These are phyloP conservation scores for Ajuga chamaepitys DNA, from an alignment of 257 asterid species.

Conservation along the genomic window DNA sequence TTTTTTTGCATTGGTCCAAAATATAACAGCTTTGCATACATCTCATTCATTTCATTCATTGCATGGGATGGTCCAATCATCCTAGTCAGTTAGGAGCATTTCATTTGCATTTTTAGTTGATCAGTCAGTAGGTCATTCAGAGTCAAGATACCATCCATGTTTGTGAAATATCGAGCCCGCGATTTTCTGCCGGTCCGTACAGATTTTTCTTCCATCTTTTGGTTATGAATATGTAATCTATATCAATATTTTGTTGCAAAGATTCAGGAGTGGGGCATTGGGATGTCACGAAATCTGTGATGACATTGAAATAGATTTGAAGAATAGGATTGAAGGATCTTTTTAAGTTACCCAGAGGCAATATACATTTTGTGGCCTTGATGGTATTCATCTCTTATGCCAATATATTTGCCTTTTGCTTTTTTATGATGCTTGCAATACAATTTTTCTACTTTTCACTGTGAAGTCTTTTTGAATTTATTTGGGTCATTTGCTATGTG, in stretches of 20 bases:
- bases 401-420: background rate
- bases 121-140: conserved; percentile 6
- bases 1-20: conserved; percentile 36
- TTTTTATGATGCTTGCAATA: background rate
- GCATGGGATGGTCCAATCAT: conserved; percentile 21
- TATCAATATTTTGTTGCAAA: conserved; percentile 6
- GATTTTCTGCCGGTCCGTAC: conserved; percentile 12
- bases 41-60: conserved; percentile 37
- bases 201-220: conserved; percentile 17
- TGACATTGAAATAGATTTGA: conserved; percentile 23
- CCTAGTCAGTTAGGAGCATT: conserved; percentile 22
- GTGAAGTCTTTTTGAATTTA: conserved; percentile 6
- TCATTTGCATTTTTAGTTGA: conserved; percentile 27
- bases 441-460: background rate
- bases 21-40: conserved; percentile 39
- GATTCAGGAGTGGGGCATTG: conserved; percentile 12
- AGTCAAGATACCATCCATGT: conserved; percentile 20
- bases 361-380: conserved; percentile 31
- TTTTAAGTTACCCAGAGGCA: conserved; percentile 22
- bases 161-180: conserved; percentile 14
- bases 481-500: background rate
- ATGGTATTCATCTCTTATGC: conserved; percentile 11
- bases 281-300: conserved; percentile 28
- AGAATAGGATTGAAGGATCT: conserved; percentile 20
- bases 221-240: conserved; percentile 27